These are phyloP conservation scores for Salix caprea DNA, from an alignment of 345 rosid species.

Conservation along the genomic window DNA sequence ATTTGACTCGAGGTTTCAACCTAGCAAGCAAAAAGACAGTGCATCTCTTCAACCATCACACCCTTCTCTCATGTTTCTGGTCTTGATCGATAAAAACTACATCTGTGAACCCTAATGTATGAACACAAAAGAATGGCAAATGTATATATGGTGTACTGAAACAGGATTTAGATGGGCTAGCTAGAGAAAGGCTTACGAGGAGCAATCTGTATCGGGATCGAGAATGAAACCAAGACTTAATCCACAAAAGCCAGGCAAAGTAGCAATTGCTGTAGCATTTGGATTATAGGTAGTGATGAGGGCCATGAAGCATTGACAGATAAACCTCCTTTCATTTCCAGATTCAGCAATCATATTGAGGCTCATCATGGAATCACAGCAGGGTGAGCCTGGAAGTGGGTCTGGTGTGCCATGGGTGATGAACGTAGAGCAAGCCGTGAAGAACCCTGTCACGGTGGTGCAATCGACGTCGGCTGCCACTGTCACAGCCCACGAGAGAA, in stretches of 20 bases:
- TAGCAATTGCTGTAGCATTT: slow-evolving; percentile 63
- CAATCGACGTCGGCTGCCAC: slow-evolving; percentile 39
- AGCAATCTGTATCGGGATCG: slow-evolving; percentile 64
- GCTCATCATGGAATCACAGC: slow-evolving; percentile 22
- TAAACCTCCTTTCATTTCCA: background rate
- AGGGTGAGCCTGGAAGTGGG: slow-evolving; percentile 28
- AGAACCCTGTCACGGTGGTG: slow-evolving; percentile 36
- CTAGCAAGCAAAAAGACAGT: too few species aligned
- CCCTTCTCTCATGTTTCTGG: too few species aligned
- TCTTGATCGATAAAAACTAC: too few species aligned
- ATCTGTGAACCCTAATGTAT: too few species aligned
- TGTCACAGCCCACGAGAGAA: slow-evolving; percentile 13
- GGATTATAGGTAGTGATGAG: slow-evolving; percentile 31
- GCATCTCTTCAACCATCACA: too few species aligned
- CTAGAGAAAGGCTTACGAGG: slow-evolving; percentile 26
- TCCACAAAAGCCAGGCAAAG: slow-evolving; percentile 75
- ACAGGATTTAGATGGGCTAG: background rate
- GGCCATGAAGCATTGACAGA: slow-evolving; percentile 21
- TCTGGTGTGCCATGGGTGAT: slow-evolving; percentile 20
- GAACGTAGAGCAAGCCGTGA: slow-evolving; percentile 22
- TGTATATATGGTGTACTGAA: background rate
- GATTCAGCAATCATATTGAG: slow-evolving; percentile 9
- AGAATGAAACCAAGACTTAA: slow-evolving; percentile 59
- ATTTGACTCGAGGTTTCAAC: too few species aligned
- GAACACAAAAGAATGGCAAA: background rate